Evolutionary conservation across 192 early-diverging fungal species (phyloP), one percentile per base, ranked within the genome.

Genomic region (Coemansia sp.): DNA sequence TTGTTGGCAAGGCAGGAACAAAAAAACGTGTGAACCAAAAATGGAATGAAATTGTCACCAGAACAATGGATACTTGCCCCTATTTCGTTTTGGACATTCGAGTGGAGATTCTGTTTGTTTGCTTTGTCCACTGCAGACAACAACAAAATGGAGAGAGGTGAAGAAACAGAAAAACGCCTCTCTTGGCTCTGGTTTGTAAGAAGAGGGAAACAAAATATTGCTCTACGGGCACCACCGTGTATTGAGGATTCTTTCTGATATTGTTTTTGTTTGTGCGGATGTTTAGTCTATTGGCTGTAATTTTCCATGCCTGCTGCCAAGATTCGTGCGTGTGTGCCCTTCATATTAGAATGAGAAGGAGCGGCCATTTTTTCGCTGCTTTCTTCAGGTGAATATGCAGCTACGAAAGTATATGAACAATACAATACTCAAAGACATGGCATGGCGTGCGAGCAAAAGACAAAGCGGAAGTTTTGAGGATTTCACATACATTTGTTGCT

Each of bases 341-440:
- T 41, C 39, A 53, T 7, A 14, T 20, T 26, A 26, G 51, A 21
- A 23, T 20, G 18, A 16, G 20, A 59, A 36, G 35, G 12, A 59
- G 35, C 57, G 57, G 57, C 34, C 57, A 34, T 59, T 59, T 59
- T 59, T 12, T 59, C 57, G 57, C 57, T 36, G 6, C 57, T 20
- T 59, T 59, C 35, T 59, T 59, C 9, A 36, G 35, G 12, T 59
- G 18, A 59, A 18, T 53, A 53, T 53, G 51, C 51, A 53, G 51
- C 23, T 14, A 26, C 9, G 20, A 10, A 53, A 53, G 26, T 9
- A 4, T 5, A 53, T 2, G 23, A 53, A 21, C 51, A 21, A 53
- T 2, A 5, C 15, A 53, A 26, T 14, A 24, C 23, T 26, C 21
- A 53, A 10, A 53, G 7, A 53, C 51, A 53, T 5, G 8, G 11